Percentiles rank a stretch among this genome's conserved stretches.
These are phyloP conservation scores for Paraphaeosphaeria sporulosa DNA, from an alignment of 2,329 filamentous ascomycete genomes.

Conservation along the genomic window DNA sequence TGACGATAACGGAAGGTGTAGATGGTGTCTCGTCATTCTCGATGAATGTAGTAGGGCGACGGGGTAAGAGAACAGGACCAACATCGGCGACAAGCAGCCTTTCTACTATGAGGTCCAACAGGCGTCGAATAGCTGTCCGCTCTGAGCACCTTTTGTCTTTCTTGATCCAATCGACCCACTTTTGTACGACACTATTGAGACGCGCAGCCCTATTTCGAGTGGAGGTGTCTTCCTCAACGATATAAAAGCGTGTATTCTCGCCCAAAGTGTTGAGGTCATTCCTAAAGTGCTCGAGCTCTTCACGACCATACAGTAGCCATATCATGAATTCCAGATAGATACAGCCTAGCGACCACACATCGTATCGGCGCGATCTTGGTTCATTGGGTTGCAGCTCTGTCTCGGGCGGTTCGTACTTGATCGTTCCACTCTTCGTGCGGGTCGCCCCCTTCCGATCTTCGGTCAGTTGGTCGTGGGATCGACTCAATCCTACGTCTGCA, in stretches of 20 bases:
- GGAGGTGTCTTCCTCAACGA: background rate
- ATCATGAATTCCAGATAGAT: conserved; percentile 24
- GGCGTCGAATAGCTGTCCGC: conserved; percentile 16
- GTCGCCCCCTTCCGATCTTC: conserved; percentile 4
- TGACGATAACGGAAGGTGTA: background rate
- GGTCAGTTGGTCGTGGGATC: conserved; percentile 11
- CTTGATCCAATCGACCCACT: conserved; percentile 19
- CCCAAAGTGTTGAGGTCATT: conserved; percentile 1
- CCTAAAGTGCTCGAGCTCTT: conserved; percentile 12
- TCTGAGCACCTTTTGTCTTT: conserved; percentile 16
- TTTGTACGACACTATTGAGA: conserved; percentile 14
- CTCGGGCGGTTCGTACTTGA: conserved; percentile 21
- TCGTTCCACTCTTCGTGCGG: conserved; percentile 12
- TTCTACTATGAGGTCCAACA: conserved; percentile 15
- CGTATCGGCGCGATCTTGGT: conserved; percentile 16
- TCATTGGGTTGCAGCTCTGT: conserved; percentile 3
- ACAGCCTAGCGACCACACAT: conserved; percentile 28
- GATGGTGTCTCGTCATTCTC: background rate
- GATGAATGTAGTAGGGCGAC: background rate
- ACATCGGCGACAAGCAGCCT: conserved; percentile 16
- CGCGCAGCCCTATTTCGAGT: background rate
- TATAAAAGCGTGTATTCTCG: conserved; percentile 10
- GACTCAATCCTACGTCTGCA: conserved; percentile 20
- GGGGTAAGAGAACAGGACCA: background rate
- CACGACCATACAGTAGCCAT: conserved; percentile 22